Conservation (phyloP, 139 green algal species). For the Tetradesmus lagerheimii region DNA sequence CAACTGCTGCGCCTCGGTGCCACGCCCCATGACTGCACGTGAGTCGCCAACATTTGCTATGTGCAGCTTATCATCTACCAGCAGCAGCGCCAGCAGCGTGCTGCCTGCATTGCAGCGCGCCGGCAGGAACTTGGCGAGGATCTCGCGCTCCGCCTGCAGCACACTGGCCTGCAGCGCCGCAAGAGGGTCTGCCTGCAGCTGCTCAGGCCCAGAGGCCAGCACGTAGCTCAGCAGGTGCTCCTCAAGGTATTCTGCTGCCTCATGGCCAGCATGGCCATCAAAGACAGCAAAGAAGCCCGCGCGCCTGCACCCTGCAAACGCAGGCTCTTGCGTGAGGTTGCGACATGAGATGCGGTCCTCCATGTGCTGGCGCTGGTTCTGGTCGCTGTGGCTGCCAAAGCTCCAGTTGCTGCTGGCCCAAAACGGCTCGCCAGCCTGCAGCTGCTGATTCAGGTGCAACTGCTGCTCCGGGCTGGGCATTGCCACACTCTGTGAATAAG, state of each 20-base stretch:
- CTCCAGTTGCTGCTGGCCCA: slow-evolving; percentile 10
- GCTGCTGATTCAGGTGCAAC: slow-evolving; percentile 25
- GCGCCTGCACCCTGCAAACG: slow-evolving; percentile 32
- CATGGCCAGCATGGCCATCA: slow-evolving; percentile 48
- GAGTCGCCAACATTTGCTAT: slow-evolving; percentile 69
- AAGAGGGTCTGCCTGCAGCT: background rate
- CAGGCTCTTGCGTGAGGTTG: background rate
- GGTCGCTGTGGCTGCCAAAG: slow-evolving; percentile 29
- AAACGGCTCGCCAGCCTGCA: slow-evolving; percentile 13
- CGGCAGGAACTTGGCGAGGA: background rate
- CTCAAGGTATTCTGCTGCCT: slow-evolving; percentile 50
- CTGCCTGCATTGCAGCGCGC: slow-evolving; percentile 44
- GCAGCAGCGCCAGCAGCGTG: slow-evolving; percentile 58
- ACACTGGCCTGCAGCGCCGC: slow-evolving; percentile 21
- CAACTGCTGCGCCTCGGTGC: slow-evolving; percentile 46
- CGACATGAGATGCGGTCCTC: slow-evolving; percentile 38
- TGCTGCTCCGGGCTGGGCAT: background rate
- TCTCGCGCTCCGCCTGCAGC: slow-evolving; percentile 38
- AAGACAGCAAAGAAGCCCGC: slow-evolving; percentile 50
- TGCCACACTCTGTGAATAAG: background rate
- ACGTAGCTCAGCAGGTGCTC: slow-evolving; percentile 48
- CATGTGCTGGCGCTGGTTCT: slow-evolving; percentile 45
- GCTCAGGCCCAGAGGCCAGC: background rate
- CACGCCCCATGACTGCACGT: slow-evolving; percentile 53
- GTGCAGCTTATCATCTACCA: slow-evolving; percentile 55